Base-by-base conservation (phyloP, 352 stramenopile genomes). In the Phytophthora cactorum region DNA sequence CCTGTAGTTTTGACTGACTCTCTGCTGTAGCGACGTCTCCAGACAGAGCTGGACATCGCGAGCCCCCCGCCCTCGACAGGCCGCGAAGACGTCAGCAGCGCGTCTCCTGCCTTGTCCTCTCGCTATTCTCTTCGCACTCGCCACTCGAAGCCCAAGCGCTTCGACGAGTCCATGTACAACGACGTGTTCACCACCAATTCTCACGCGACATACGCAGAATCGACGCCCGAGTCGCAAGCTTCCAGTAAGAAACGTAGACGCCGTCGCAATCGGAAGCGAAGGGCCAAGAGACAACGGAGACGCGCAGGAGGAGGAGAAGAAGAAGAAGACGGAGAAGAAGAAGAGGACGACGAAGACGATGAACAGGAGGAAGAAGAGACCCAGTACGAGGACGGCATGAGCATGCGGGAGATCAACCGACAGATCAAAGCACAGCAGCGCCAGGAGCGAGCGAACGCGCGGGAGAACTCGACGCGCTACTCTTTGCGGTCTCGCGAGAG, bases 101-200 rank as follows among this genome's bases (percentile, higher is more conserved):
- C 54, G n/a, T 75, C 66, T 1, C 66, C 49, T 2, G 63, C 60
- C 7, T 63, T 66, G 0, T 44, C 58, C 17, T 68, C 59, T n/a
- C 79, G 79, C 17, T 90, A 90, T 38, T 68, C 79, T 31, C 77
- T 93, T 17, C 85, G 85, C 22, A 75, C 83, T 46, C 79, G 85
- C 1, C 72, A 75, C 8, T 39, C 71, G 4, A 90, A 89, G 45
- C 77, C 84, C n/a, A 69, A 78, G 27, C 81, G 74, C 14, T 91
- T 91, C 63, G 81, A 91, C 32, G 70, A 81, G 52, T 79, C 68
- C 41, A 59, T 91, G 10, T 93, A 91, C 68, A 82, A 93, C 59
- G 81, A 91, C 43, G 79, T 90, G 29, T 93, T 93, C 31, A 70
- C 72, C 15, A 68, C 49, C 14, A 22, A 22, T 22, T 73, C 75